Base-by-base conservation (phyloP, 164 flowering plant species). In the Warburgia ugandensis region DNA sequence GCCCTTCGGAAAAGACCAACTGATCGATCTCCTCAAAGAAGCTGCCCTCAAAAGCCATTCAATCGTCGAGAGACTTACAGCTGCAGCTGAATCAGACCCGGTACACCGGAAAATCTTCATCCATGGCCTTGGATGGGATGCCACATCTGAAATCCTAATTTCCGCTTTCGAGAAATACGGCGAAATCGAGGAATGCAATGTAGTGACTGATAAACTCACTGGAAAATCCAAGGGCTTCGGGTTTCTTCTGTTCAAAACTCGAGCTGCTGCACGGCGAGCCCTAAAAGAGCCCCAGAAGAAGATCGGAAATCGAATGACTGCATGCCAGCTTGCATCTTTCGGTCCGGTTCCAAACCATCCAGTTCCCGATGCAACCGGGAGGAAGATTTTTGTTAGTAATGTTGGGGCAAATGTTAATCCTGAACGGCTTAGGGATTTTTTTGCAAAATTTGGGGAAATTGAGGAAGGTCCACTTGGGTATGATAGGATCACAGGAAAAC, bases 211-310 rank as follows among this genome's bases (percentile, higher is more conserved):
- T 59, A 73, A 73, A 57, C 16, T 29, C 21, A 56, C 77, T 17
- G 77, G 77, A 0, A 74, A 70, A 33, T 62, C 73, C 14, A 74
- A 70, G 31, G 82, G 82, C 10, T 77, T 67, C 16, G 82, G 76
- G 4, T 77, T 77, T 22, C 20, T 73, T 25, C 54, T 66, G 3
- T 71, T 66, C 45, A 77, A 73, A 55, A 65, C 59, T 45, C 60
- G 65, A 3, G 56, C 58, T 3, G 48, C 59, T 5, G 76, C 78
- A 0, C 43, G 41, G 7, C 51, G 48, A 26, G 73, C 81, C n/a
- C 59, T 77, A 6, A 67, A 58, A 25, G 59, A 73, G 12, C 76
- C 81, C 1, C 68, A 65, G 57, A 77, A 73, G 64, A 67, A 72
- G 59, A 69, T 77, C 26, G 78, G 67, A 25, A 65, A 55, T 45